A percentile compares a stretch with the other conserved stretches of the same genome.
phyloP scores from a whole-genome alignment of 306 rosid species.

The cucumber (Cucumis sativus) region Cucumber_9930_V3 NC_026656.2:14206001-14206500 shows the following conservation, averaged over 20 bases:
- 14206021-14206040: conserved; percentile 26
- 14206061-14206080: conserved; percentile 35
- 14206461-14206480: conserved; percentile 50
- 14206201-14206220: conserved; percentile 57
- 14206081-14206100: conserved; percentile 68
- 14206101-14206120: conserved; percentile 46
- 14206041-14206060: conserved; percentile 53
- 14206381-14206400: conserved; percentile 56
- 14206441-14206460: conserved; percentile 39
- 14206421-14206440: conserved; percentile 36
- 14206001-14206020: conserved; percentile 27
- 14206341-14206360: conserved; percentile 31
- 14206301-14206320: conserved; percentile 59
- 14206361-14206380: conserved; percentile 40
- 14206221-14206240: conserved; percentile 35
- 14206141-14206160: conserved; percentile 42
- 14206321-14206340: conserved; percentile 47
- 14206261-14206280: conserved; percentile 28
- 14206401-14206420: conserved; percentile 44
- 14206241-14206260: conserved; percentile 37
- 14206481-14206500: conserved; percentile 69
- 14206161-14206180: conserved; percentile 33
- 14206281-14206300: conserved; percentile 46
- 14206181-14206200: conserved; percentile 46
- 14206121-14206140: conserved; percentile 15